phyloP scores from a whole-genome alignment of 2,329 filamentous ascomycete species.

The Penicillium sp. region DNA sequence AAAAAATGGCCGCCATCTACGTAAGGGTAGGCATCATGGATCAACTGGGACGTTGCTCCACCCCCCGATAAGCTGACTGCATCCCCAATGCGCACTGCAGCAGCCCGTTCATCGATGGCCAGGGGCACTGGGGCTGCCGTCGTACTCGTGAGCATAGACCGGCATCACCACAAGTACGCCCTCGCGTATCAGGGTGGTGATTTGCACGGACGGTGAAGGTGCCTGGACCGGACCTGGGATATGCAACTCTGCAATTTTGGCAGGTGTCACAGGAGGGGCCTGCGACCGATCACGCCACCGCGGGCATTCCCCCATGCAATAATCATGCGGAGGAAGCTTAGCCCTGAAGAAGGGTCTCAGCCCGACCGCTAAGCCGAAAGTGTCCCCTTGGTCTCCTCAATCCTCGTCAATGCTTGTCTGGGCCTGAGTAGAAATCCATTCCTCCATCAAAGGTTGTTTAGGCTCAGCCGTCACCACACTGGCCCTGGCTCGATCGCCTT shows the following conservation, averaged over 20 bases:
- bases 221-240: too few relatives aligned
- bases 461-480: slow-evolving; percentile 36
- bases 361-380: slow-evolving; percentile 1
- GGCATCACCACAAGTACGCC: too few relatives aligned
- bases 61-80: slow-evolving; percentile 8
- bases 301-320: slow-evolving; percentile 5
- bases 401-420: slow-evolving; percentile 41
- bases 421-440: slow-evolving; percentile 79
- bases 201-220: too few relatives aligned
- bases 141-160: too few relatives aligned
- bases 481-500: slow-evolving; percentile 49
- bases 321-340: slow-evolving; percentile 10
- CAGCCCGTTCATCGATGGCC: slow-evolving; percentile 8
- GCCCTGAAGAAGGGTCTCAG: slow-evolving; percentile 4
- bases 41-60: background rate
- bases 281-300: slow-evolving; percentile 14
- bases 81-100: slow-evolving; percentile 9
- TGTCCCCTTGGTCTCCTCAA: slow-evolving; percentile 19
- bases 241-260: slow-evolving; percentile 17
- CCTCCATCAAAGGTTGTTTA: slow-evolving; percentile 71
- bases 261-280: slow-evolving; percentile 12
- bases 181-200: too few relatives aligned
- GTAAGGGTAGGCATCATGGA: slow-evolving; percentile 2
- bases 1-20: slow-evolving; percentile 6
- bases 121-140: slow-evolving; percentile 1